Conservation (phyloP, 1,284 basidiomycete species). For the Boletus semigastroideus region DNA sequence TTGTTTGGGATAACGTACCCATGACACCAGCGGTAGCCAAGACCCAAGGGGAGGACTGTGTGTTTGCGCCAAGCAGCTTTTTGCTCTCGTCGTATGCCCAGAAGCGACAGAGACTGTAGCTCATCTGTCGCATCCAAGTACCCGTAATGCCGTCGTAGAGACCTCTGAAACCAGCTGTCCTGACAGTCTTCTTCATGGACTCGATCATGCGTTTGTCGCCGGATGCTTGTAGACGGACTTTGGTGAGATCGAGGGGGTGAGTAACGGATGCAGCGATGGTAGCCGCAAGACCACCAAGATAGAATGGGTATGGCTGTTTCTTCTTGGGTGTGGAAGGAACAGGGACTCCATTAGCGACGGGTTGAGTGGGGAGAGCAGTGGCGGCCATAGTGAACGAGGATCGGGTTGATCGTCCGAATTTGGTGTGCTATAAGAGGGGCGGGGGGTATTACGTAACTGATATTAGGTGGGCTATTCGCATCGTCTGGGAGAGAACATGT, state of each 20-base stretch:
- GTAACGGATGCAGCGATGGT: slow-evolving; percentile 35
- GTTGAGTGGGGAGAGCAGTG: slow-evolving; percentile 4
- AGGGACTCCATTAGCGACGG: slow-evolving; percentile 11
- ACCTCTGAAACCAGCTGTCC: slow-evolving; percentile 71
- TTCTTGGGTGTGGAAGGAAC: slow-evolving; percentile 19
- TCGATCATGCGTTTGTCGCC: slow-evolving; percentile 86
- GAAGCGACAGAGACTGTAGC: slow-evolving; percentile 89
- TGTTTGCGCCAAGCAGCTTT: slow-evolving; percentile 64
- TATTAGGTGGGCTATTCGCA: neutral
- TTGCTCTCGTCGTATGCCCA: slow-evolving; percentile 94
- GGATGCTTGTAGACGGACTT: slow-evolving; percentile 83
- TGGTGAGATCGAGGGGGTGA: slow-evolving; percentile 81
- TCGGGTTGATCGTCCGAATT: slow-evolving; percentile 5
- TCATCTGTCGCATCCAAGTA: slow-evolving; percentile 91
- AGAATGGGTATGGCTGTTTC: slow-evolving; percentile 51
- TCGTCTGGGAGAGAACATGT: too few relatives aligned
- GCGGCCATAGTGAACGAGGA: slow-evolving; percentile 21
- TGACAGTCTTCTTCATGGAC: slow-evolving; percentile 74
- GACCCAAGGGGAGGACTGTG: slow-evolving; percentile 58
- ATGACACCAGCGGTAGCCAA: slow-evolving; percentile 79
- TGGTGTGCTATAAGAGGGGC: slow-evolving; percentile 13
- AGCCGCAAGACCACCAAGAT: slow-evolving; percentile 43
- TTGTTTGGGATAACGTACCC: slow-evolving; percentile 49
- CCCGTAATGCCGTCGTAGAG: slow-evolving; percentile 87
- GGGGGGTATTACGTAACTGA: slow-evolving; percentile 17